Percentiles rank a stretch among this genome's conserved stretches.
Conservation (phyloP, 331 rosid species). For the Spiraea crenata region DNA sequence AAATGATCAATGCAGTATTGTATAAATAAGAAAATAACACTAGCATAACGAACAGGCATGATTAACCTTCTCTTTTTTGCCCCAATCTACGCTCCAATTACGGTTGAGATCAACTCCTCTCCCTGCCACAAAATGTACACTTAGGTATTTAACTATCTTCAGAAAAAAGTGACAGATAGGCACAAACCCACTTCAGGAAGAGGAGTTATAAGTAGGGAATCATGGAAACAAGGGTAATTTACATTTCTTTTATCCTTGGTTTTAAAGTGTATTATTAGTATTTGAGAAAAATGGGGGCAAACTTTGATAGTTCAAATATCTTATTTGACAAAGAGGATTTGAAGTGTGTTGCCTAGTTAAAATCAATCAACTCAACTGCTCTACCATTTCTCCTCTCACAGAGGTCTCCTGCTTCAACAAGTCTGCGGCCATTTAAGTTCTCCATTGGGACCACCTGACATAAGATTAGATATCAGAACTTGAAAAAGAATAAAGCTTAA, state of each 20-base stretch:
- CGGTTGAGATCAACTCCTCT: slow-evolving; percentile 99
- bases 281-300: neutral
- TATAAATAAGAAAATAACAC: slow-evolving; percentile 6
- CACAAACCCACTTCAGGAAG: no score
- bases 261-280: neutral
- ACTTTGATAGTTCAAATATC: neutral
- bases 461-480: slow-evolving; percentile 27
- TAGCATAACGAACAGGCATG: slow-evolving; percentile 2
- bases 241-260: neutral
- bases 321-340: neutral
- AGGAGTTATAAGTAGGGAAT: neutral
- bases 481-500: slow-evolving; percentile 12
- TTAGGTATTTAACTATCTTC: slow-evolving; percentile 3
- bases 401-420: slow-evolving; percentile 86
- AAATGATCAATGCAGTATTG: neutral
- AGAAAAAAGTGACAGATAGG: no score
- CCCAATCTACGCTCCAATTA: slow-evolving; percentile 99
- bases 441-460: slow-evolving; percentile 93
- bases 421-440: slow-evolving; percentile 82
- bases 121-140: slow-evolving; percentile 52
- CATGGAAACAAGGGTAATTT: neutral
- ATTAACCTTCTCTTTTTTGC: slow-evolving; percentile 92
- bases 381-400: slow-evolving; percentile 93
- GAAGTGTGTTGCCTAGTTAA: neutral
- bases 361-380: slow-evolving; percentile 1